Evolutionary conservation across 345 rosid genomes (phyloP), one percentile per base, ranked within the genome.

Genomic region (Trapa incisa): DNA sequence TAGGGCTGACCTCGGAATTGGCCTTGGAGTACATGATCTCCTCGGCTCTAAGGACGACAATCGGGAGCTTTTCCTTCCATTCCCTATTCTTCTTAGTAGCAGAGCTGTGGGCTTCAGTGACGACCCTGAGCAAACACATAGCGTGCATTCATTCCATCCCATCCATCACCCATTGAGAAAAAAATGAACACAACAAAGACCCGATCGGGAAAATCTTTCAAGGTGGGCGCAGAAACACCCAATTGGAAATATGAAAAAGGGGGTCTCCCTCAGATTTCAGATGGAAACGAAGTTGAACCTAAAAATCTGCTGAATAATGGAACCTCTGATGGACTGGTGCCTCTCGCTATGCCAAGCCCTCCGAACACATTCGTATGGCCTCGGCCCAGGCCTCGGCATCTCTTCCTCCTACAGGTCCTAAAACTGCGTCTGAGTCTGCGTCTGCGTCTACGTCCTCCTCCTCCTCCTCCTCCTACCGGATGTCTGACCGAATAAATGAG

Each of bases 331-430:
- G 68, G 97, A 91, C 73, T 83, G 91, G 80, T 89, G 97, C 64
- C 96, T 84, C 39, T 91, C 99, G 67, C 97, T 94, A 80, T 94
- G 99, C 99, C 99, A 94, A 73, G 92, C 91, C 79, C 96, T 81
- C 75, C 84, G 83, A 37, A 91, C 95, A 71, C 99, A 93, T 87
- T 90, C 97, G 69, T 86, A 93, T 29, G 99, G 97, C 75, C 96
- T 86, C 2, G 96, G 97, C 38, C 97, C 96, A 3, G 97, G 97
- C 75, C 96, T 80, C 54, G 97, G 94, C 97, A 90, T 93, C 86
- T 83, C 77, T 74, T 54, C 54, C 48, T 45, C 29, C 29, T 22
- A 22, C 29, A 22, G 29, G 0, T 22, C 29, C 29, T 22, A 22
- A 22, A 22, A 22, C 29, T 22, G 29, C 29, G 29, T 22, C 29